Percentiles rank a stretch among this genome's conserved stretches.
phyloP scores from a whole-genome alignment of 2,329 filamentous ascomycete genomes.

The Colletotrichum liriopes region DNA sequence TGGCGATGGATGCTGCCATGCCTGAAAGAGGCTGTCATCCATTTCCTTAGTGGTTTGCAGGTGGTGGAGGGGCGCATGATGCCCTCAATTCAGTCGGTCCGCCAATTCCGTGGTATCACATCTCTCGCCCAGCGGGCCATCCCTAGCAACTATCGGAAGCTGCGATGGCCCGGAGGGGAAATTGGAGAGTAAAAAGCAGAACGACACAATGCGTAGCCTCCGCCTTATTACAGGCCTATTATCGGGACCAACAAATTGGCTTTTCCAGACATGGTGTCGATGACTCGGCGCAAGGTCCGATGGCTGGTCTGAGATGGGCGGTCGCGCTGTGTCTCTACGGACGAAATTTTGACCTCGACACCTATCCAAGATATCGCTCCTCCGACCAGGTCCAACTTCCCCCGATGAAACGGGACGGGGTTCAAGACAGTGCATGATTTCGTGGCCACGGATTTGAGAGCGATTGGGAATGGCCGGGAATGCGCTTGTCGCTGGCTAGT shows the following conservation, averaged over 20 bases:
- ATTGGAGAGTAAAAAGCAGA: neutral
- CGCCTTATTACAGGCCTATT: neutral
- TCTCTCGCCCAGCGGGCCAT: neutral
- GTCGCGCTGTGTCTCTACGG: neutral
- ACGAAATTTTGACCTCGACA: constrained; percentile 4
- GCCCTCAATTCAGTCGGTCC: neutral
- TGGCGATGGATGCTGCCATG: neutral
- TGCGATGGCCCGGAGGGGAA: neutral
- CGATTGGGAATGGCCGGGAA: constrained; percentile 34
- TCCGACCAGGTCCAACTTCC: neutral
- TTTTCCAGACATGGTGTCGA: constrained; percentile 17
- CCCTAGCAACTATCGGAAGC: neutral
- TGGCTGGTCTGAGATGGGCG: neutral
- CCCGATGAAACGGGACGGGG: constrained; percentile 23
- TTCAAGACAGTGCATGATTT: constrained; percentile 31
- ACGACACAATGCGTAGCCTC: neutral
- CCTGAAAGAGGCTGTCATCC: neutral
- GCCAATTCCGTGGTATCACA: neutral
- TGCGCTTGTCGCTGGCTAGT: constrained; percentile 29
- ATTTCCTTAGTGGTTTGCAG: neutral
- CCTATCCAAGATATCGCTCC: neutral
- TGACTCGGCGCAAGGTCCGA: constrained; percentile 28
- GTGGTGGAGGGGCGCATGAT: neutral
- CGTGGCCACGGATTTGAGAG: constrained; percentile 18
- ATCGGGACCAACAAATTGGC: constrained; percentile 4